phyloP scores from a whole-genome alignment of 2,329 filamentous ascomycete species.

The Fusarium sp. region DNA sequence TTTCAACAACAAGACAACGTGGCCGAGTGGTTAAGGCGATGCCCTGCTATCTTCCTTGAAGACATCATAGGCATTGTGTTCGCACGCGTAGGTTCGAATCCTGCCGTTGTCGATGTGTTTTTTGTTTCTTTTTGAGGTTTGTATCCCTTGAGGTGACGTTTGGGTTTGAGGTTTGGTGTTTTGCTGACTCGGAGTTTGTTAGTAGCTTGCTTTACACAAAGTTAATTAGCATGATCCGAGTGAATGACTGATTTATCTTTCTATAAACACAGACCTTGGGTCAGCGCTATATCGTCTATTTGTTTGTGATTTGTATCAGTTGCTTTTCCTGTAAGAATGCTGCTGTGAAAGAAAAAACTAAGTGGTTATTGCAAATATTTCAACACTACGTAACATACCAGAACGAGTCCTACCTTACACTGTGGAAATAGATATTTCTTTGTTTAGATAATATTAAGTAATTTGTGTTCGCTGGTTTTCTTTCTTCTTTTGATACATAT shows the following conservation, averaged over 20 bases:
- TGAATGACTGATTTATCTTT: background rate
- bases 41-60: conserved; percentile 17
- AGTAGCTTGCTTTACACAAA: background rate
- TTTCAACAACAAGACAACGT: conserved; percentile 7
- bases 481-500: too few relatives aligned
- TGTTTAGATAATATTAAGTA: too few relatives aligned
- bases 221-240: background rate
- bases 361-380: too few relatives aligned
- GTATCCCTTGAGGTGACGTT: background rate
- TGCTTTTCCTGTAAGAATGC: too few relatives aligned
- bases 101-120: conserved; percentile 6
- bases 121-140: background rate
- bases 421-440: too few relatives aligned
- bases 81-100: conserved; percentile 28
- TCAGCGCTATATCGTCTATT: too few relatives aligned
- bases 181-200: background rate
- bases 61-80: conserved; percentile 15
- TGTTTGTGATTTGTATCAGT: too few relatives aligned
- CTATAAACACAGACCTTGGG: too few relatives aligned
- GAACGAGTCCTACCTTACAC: too few relatives aligned
- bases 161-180: background rate
- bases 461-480: too few relatives aligned
- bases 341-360: too few relatives aligned
- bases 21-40: conserved; percentile 27
- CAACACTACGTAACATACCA: too few relatives aligned